A percentile compares a stretch with the other conserved stretches of the same genome.
Evolutionary conservation across 192 early-diverging fungal genomes (phyloP).

Genomic region (Umbelopsis isabellina): DNA sequence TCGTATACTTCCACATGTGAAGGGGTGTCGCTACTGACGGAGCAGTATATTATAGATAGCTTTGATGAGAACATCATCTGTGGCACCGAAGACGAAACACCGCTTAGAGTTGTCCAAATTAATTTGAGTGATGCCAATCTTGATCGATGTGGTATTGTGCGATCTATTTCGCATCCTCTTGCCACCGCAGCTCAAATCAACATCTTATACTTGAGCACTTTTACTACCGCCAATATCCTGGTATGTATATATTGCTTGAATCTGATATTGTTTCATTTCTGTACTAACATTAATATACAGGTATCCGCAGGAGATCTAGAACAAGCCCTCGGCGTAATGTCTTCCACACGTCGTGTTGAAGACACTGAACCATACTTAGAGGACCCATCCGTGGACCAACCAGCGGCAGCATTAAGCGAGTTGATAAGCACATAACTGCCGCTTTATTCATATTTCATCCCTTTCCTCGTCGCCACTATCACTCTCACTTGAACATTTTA

Average conservation of each 20-base stretch:
- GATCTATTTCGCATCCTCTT: conserved; percentile 67
- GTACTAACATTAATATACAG: not conserved
- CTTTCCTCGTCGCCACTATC: not conserved
- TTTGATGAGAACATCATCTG: conserved; percentile 55
- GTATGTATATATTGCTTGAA: conserved; percentile 34
- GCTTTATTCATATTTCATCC: not conserved
- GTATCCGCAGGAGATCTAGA: conserved; percentile 33
- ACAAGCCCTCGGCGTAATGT: conserved; percentile 30
- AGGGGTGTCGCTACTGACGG: conserved; percentile 69
- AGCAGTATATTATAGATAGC: conserved; percentile 56
- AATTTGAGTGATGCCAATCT: conserved; percentile 58
- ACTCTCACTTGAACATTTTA: not conserved
- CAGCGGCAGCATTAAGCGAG: not conserved
- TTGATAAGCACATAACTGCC: not conserved
- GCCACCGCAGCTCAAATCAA: conserved; percentile 58
- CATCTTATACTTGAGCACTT: conserved; percentile 68
- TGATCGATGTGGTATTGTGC: conserved; percentile 72
- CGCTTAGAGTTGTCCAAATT: conserved; percentile 67
- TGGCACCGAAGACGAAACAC: conserved; percentile 43
- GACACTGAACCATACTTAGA: not conserved
- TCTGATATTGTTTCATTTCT: not conserved
- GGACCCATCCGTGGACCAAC: not conserved
- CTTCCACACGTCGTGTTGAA: not conserved
- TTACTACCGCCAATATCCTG: conserved; percentile 67
- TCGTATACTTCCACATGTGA: conserved; percentile 69